Evolutionary conservation across 2,329 filamentous ascomycete genomes (phyloP).

Genomic region (Penicillium sp.): DNA sequence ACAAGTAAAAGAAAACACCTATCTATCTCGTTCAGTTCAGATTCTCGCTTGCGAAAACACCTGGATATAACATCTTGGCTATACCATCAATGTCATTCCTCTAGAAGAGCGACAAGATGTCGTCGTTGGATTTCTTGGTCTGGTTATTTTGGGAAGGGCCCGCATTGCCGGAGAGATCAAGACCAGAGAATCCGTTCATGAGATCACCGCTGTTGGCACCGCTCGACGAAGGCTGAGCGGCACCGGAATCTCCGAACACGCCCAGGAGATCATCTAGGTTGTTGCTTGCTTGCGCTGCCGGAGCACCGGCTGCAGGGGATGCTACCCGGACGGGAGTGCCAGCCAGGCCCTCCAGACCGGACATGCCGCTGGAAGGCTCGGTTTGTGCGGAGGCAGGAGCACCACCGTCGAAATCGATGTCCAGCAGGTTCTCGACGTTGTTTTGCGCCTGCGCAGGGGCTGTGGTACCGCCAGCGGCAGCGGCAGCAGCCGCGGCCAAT

Average conservation of each 20-base stretch:
- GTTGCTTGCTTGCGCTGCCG: slow-evolving; percentile 41
- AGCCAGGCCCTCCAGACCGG: slow-evolving; percentile 58
- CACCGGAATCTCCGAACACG: slow-evolving; percentile 57
- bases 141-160: slow-evolving; percentile 26
- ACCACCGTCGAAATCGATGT: slow-evolving; percentile 93
- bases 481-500: slow-evolving; percentile 74
- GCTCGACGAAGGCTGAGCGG: slow-evolving; percentile 32
- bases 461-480: slow-evolving; percentile 57
- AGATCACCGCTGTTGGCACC: slow-evolving; percentile 52
- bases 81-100: slow-evolving; percentile 5
- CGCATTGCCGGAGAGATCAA: slow-evolving; percentile 65
- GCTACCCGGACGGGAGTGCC: slow-evolving; percentile 54
- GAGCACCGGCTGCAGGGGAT: slow-evolving; percentile 42
- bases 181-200: slow-evolving; percentile 77
- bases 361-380: slow-evolving; percentile 60
- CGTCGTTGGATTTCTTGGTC: slow-evolving; percentile 54
- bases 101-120: slow-evolving; percentile 57
- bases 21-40: slow-evolving; percentile 27
- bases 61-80: slow-evolving; percentile 18
- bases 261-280: slow-evolving; percentile 82
- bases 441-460: slow-evolving; percentile 56
- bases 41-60: slow-evolving; percentile 27
- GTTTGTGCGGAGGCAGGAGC: slow-evolving; percentile 82
- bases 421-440: slow-evolving; percentile 91
- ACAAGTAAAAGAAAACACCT: slow-evolving; percentile 18